Base-by-base conservation (phyloP, 306 rosid genomes). In the Canavalia ensiformis region DNA sequence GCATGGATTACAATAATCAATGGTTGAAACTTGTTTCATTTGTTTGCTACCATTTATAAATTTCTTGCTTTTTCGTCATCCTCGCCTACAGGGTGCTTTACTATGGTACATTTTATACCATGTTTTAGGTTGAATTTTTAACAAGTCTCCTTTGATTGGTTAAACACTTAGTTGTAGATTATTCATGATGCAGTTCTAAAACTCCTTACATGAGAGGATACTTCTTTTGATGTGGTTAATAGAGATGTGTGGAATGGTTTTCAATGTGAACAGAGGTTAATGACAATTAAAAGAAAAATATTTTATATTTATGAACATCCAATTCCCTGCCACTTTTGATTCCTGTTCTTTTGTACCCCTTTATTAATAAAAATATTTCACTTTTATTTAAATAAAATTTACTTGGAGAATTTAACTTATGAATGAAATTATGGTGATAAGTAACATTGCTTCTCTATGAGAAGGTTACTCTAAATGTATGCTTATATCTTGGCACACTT, bases 1-100 rank as follows among this genome's bases (percentile, higher is more conserved):
- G 99, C 86, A 73, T 87, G 90, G 91, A 87, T 71, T 96, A 98
- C 89, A 87, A 93, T 84, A 90, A 88, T 90, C 94, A 91, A 78
- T 76, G 98, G 99, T 96, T 39, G 11, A 72, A 51, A 37, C 70
- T 78, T 60, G 84, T 87, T 68, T 51, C 0, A 9, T 76, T 71
- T 31, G 41, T 45, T 73, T 55, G 2, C 71, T 18, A 10, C 52
- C 30, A 42, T 34, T 8, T 8, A 39, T 25, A 65, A 18, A 25
- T 25, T 64, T 25, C 34, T 42, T 66, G 41, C 42, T 75, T 51
- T 33, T 8, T 83, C 73, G 77, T 54, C 37, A 76, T 74, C 46
- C 64, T 51, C 2, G 57, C 31, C 44, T 54, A 25, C 57, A 66
- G 33, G 49, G 39, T 69, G 50, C 10, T 63, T 50, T 60, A 10